Evolutionary conservation across 2,329 filamentous ascomycete genomes (phyloP).

Genomic region (Aureobasidium sp.): DNA sequence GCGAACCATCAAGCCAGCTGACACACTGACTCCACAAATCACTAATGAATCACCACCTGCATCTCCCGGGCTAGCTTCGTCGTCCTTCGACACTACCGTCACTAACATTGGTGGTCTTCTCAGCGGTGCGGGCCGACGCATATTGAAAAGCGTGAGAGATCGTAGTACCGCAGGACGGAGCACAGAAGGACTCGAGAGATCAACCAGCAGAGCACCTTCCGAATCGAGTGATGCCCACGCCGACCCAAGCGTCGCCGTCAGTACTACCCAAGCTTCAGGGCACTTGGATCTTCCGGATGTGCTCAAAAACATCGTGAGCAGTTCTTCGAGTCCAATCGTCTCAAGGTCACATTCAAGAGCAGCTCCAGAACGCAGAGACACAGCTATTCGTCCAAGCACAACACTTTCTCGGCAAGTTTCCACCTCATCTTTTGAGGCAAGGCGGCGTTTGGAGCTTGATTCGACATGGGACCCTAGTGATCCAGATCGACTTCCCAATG

Average conservation of each 20-base stretch:
- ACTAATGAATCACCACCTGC: conserved; percentile 31
- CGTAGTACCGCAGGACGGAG: conserved; percentile 39
- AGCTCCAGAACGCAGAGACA: conserved; percentile 11
- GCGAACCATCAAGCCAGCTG: conserved; percentile 39
- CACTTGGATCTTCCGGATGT: conserved; percentile 46
- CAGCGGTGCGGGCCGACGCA: conserved; percentile 39
- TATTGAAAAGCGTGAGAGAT: conserved; percentile 42
- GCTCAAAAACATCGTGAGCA: conserved; percentile 33
- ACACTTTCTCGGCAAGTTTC: conserved; percentile 18
- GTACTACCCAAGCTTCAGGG: conserved; percentile 55
- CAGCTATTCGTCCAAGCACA: conserved; percentile 22
- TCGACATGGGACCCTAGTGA: not conserved
- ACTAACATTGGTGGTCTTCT: conserved; percentile 40
- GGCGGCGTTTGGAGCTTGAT: conserved; percentile 22
- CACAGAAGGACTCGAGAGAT: conserved; percentile 48
- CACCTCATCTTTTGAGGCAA: conserved; percentile 21
- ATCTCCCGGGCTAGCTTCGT: conserved; percentile 39
- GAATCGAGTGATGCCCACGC: conserved; percentile 57
- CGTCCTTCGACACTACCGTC: conserved; percentile 37
- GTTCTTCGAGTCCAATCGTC: conserved; percentile 24
- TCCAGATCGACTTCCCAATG: conserved; percentile 23
- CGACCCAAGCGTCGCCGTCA: conserved; percentile 57
- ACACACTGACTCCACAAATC: conserved; percentile 25
- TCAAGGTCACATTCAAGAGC: conserved; percentile 22
- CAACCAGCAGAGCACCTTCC: conserved; percentile 57